Base-by-base conservation (phyloP, 1,139 yeast species). In the Kurtzmaniella natalensis region DNA sequence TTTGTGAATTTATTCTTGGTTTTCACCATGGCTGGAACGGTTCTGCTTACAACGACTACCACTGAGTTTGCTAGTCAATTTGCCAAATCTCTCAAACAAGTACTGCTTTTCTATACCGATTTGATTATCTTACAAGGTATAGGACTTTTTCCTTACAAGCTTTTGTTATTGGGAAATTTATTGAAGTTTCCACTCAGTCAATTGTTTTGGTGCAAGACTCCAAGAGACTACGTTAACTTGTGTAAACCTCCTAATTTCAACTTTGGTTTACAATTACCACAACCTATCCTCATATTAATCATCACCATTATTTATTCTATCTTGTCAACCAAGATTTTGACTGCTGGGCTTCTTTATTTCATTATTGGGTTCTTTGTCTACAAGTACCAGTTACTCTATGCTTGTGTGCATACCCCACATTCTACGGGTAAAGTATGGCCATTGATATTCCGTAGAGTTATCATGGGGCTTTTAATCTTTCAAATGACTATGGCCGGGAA, bases 401-500 rank as follows among this genome's bases (percentile, higher is more conserved):
- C 81, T 2, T 76, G 80, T 64, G 81, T 78, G 7, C 86, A 79
- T 48, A 80, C 83, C 1, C 81, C 79, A 15, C 85, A 79, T 53
- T 77, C 83, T 6, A 78, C 85, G 0, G 86, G 85, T 1, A 78
- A 76, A 44, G 78, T 78, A 5, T 79, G 85, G 85, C 83, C 84
- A 1, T 66, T 79, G 52, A 71, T 78, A 3, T 76, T 78, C 41
- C 61, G 80, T 41, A 57, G 85, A 32, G 70, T 78, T 3, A 68
- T 76, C 34, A 46, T 79, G 26, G 85, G 85, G 0, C 57, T 78
- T 19, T 56, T 77, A 9, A 67, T 79, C 33, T 71, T 92, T 53
- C 97, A 92, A 50, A 58, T 89, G 37, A 86, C 96, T 11, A 87
- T 88, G 87, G 88, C 89, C 2, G 97, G 96, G 2, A 81, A 94